Conservation (phyloP, 805 yeast species). For the Yarrowia sp. region DNA sequence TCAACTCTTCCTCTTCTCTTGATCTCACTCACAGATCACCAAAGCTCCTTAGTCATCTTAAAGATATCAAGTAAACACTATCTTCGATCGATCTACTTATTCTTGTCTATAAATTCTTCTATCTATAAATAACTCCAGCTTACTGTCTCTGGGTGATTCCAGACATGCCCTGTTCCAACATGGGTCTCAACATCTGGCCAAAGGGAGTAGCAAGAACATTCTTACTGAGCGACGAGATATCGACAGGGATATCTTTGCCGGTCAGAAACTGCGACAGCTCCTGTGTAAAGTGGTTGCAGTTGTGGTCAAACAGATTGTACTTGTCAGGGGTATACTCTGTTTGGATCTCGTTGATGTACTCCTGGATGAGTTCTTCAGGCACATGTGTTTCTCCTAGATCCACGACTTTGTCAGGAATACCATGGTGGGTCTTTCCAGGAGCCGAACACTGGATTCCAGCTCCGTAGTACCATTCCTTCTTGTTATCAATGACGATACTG, state of each 20-base stretch:
- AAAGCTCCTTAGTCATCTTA: too few species aligned
- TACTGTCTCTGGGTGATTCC: conserved; percentile 40
- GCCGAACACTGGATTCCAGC: conserved; percentile 59
- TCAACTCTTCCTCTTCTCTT: too few species aligned
- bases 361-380: conserved; percentile 60
- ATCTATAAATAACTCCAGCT: not conserved
- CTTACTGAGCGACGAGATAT: conserved; percentile 61
- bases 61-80: too few species aligned
- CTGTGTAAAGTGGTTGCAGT: conserved; percentile 73
- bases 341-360: conserved; percentile 59
- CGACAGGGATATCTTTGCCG: conserved; percentile 61
- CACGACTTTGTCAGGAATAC: conserved; percentile 60
- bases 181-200: conserved; percentile 57
- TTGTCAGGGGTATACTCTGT: conserved; percentile 56
- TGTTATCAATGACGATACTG: conserved; percentile 59
- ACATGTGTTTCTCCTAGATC: conserved; percentile 63
- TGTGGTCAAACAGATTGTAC: conserved; percentile 67
- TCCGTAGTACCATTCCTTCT: conserved; percentile 66
- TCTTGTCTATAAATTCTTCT: not conserved
- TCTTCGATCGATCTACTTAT: too few species aligned
- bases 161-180: conserved; percentile 47
- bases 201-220: conserved; percentile 59
- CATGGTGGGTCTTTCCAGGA: conserved; percentile 67
- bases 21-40: too few species aligned
- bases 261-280: conserved; percentile 63